Conservation (phyloP, 768 basidiomycete species). For the Suillus weaverae region DNA sequence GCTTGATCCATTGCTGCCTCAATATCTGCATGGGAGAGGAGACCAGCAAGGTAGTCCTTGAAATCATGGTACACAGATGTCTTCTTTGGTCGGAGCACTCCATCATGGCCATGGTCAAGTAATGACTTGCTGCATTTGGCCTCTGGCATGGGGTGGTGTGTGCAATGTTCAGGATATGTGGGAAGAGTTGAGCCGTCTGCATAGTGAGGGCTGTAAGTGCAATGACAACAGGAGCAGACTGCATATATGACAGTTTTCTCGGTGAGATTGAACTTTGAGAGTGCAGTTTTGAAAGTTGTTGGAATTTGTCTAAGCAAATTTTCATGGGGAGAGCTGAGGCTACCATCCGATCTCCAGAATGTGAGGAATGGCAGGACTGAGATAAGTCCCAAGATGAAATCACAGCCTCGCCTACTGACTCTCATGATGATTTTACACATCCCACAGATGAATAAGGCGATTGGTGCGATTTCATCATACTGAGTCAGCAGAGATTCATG, state of each 20-base stretch:
- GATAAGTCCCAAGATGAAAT: conserved; percentile 24
- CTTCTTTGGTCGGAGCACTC: neutral
- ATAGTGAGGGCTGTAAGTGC: neutral
- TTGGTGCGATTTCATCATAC: neutral
- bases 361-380: conserved; percentile 7
- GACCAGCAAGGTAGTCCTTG: neutral
- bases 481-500: neutral
- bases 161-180: neutral
- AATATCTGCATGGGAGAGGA: neutral
- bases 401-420: conserved; percentile 6
- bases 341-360: neutral
- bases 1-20: neutral
- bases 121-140: conserved; percentile 4
- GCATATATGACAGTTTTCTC: neutral
- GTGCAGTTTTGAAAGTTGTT: neutral
- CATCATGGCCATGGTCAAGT: neutral
- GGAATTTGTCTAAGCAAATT: conserved; percentile 4
- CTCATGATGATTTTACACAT: conserved; percentile 15
- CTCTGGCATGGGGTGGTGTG: neutral
- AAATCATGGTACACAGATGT: conserved; percentile 6
- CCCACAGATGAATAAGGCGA: neutral
- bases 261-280: conserved; percentile 1
- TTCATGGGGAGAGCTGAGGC: conserved; percentile 3
- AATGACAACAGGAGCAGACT: conserved; percentile 6
- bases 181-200: neutral